Base-by-base conservation (phyloP, 371 early-diverging fungal genomes). In the Apophysomyces elegans region DNA sequence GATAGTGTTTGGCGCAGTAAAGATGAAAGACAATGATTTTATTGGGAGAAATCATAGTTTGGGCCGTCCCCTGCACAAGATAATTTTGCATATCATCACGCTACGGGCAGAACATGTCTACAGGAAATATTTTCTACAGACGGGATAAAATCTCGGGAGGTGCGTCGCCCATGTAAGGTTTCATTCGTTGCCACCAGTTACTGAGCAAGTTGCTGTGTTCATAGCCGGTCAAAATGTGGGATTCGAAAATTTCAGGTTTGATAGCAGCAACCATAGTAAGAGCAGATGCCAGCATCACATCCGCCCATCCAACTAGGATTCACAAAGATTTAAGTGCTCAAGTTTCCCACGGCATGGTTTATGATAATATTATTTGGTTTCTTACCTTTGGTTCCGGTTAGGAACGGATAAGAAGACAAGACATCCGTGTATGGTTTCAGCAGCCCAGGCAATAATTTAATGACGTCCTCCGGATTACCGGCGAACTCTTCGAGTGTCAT, bases 351-450 rank as follows among this genome's bases (percentile, higher is more conserved):
- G 21, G 56, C 63, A 66, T 32, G 65, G 61, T 26, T 2, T 26
- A 26, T 26, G 2, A 0, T 26, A 26, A 26, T 26, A 26, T 1
- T 58, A 56, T 4, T 63, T 56, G 8, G 58, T 44, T 13, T 66
- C 57, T 16, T 70, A 70, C 70, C 62, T 47, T 64, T 47, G 5
- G 45, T 6, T 21, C 71, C 71, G 4, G 71, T 64, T n/a, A 71
- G 9, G 36, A 46, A 71, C 39, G 71, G 67, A 58, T 64, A 61
- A 12, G 26, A 7, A 5, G 32, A 43, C 26, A 63, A 57, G 12
- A 63, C 50, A 3, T 14, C 11, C 2, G 41, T 54, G 26, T 37
- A 50, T 14, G 58, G 58, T 14, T 56, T 41, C 26, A 63, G 37
- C 7, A 50, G 8, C 1, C 5, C 21, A 18, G 54, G 54, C 54